Conservation (phyloP, 2,329 filamentous ascomycete species). For the Penicillium sp. region DNA sequence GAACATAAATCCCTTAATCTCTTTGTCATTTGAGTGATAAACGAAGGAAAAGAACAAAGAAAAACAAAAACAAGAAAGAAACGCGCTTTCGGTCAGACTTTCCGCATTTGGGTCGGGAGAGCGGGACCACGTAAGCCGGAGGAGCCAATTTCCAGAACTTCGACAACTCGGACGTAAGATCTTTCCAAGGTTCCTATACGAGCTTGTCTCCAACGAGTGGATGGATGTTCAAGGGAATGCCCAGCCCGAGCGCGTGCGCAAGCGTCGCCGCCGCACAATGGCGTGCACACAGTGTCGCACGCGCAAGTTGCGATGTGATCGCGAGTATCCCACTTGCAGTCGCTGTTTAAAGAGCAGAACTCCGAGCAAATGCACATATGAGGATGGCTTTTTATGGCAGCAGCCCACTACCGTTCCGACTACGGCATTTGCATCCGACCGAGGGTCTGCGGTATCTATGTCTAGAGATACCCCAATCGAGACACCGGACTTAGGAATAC, state of each 20-base stretch:
- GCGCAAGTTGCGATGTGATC: constrained; percentile 44
- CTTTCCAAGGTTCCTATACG: not conserved
- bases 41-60: not conserved
- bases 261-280: constrained; percentile 40
- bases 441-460: constrained; percentile 20
- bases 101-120: constrained; percentile 14
- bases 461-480: constrained; percentile 20
- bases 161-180: constrained; percentile 2
- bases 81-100: constrained; percentile 13
- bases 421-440: constrained; percentile 23
- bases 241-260: constrained; percentile 32
- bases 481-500: constrained; percentile 33
- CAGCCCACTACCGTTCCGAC: constrained; percentile 35
- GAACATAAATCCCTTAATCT: not conserved
- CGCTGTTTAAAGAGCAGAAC: constrained; percentile 40
- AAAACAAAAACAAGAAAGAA: too few relatives aligned
- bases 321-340: constrained; percentile 41
- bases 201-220: not conserved
- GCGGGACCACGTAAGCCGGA: constrained; percentile 1
- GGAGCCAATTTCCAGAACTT: not conserved
- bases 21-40: not conserved
- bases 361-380: constrained; percentile 39
- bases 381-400: constrained; percentile 41
- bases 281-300: constrained; percentile 43
- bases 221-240: constrained; percentile 12